These are phyloP conservation scores for Speleostelium caveatum DNA, from an alignment of 78 protist species.

Conservation along the genomic window DNA sequence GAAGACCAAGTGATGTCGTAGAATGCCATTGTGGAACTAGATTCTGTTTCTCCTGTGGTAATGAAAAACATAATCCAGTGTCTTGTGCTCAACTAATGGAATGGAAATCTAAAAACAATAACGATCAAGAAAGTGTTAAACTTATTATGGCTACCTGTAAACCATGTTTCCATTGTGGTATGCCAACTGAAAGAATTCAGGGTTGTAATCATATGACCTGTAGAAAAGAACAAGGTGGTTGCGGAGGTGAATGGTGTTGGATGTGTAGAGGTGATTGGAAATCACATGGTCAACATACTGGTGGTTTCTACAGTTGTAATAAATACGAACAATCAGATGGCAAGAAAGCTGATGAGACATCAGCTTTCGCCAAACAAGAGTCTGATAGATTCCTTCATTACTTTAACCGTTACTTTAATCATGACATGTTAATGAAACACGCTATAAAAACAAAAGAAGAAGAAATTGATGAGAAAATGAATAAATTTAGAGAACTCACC, in stretches of 20 bases:
- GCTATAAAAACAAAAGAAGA: conserved; percentile 46
- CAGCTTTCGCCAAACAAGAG: conserved; percentile 42
- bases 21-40: conserved; percentile 80
- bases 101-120: conserved; percentile 79
- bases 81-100: conserved; percentile 62
- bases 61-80: conserved; percentile 84
- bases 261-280: conserved; percentile 87
- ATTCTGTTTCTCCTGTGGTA: conserved; percentile 81
- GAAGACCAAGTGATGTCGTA: conserved; percentile 75
- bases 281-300: conserved; percentile 83
- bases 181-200: conserved; percentile 74
- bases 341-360: conserved; percentile 67
- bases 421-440: conserved; percentile 76
- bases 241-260: conserved; percentile 88
- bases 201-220: conserved; percentile 88
- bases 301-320: conserved; percentile 86
- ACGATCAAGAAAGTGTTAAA: conserved; percentile 69
- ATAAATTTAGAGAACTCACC: conserved; percentile 43
- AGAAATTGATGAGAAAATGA: conserved; percentile 66
- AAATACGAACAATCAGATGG: conserved; percentile 77
- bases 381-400: conserved; percentile 80
- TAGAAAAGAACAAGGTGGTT: conserved; percentile 77
- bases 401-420: conserved; percentile 82
- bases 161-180: conserved; percentile 80
- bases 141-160: conserved; percentile 80